Conservation (phyloP, 108 stramenopile genomes). For the Thalassiosira profunda region DNA sequence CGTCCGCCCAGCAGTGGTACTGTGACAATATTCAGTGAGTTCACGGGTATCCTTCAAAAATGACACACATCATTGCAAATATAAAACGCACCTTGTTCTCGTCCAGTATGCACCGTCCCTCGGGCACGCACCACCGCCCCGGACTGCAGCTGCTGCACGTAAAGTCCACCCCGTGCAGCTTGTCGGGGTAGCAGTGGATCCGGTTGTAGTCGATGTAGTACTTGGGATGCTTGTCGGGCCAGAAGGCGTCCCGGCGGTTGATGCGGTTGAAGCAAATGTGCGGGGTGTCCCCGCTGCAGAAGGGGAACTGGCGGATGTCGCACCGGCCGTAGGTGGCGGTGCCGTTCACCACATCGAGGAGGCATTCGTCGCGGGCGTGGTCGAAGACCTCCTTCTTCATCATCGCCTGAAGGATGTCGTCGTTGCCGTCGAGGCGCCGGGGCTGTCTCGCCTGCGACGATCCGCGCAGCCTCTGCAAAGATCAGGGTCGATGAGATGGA, state of each 20-base stretch:
- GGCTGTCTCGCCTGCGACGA: constrained; percentile 1
- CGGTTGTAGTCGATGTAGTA: constrained; percentile 60
- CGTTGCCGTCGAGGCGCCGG: constrained; percentile 30
- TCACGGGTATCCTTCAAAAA: too few relatives aligned
- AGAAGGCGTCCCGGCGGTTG: constrained; percentile 57
- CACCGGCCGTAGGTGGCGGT: constrained; percentile 30
- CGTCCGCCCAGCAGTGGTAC: too few relatives aligned
- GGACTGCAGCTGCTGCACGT: constrained; percentile 51
- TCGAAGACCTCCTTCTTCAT: constrained; percentile 39
- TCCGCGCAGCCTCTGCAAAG: constrained; percentile 19
- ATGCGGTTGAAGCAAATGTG: constrained; percentile 56
- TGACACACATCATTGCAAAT: too few relatives aligned
- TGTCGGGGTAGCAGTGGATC: constrained; percentile 53
- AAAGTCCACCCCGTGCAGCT: constrained; percentile 47
- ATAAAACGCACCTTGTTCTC: too few relatives aligned
- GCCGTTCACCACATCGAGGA: constrained; percentile 7
- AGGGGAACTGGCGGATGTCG: constrained; percentile 50
- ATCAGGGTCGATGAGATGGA: too few relatives aligned
- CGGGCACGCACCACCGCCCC: constrained; percentile 46
- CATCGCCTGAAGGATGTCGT: constrained; percentile 38
- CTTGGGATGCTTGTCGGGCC: constrained; percentile 52
- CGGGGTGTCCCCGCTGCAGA: constrained; percentile 34
- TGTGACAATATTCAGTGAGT: too few relatives aligned
- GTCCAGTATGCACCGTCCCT: constrained; percentile 54
- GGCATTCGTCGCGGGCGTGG: constrained; percentile 35